These are phyloP conservation scores for Niveomyces coronatus DNA, from an alignment of 2,329 filamentous ascomycete genomes.

Conservation along the genomic window DNA sequence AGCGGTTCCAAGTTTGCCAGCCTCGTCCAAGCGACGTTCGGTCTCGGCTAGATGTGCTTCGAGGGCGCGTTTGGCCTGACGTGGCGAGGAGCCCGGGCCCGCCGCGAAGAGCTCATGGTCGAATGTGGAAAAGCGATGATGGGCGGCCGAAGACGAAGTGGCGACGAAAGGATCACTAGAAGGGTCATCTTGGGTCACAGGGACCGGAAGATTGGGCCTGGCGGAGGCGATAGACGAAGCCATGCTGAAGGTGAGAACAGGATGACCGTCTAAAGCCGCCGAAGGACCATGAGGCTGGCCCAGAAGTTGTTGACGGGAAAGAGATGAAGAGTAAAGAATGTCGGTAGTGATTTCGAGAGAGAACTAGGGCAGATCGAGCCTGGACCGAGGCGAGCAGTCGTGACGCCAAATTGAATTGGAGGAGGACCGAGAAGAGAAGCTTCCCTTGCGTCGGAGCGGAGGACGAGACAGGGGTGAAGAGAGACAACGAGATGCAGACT, in stretches of 20 bases:
- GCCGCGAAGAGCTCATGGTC: slow-evolving; percentile 71
- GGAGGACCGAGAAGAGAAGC: not conserved
- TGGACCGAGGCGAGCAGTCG: not conserved
- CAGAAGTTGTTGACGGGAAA: not conserved
- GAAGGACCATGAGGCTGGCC: slow-evolving; percentile 10
- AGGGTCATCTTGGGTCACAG: slow-evolving; percentile 33
- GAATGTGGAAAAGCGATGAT: slow-evolving; percentile 72
- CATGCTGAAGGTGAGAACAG: slow-evolving; percentile 23
- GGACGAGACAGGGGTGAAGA: slow-evolving; percentile 7
- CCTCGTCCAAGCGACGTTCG: slow-evolving; percentile 81
- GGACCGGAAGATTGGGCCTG: slow-evolving; percentile 30
- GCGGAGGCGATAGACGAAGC: slow-evolving; percentile 33
- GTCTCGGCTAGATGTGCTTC: slow-evolving; percentile 90
- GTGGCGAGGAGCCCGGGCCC: slow-evolving; percentile 66
- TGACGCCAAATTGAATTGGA: not conserved
- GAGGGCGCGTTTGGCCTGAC: slow-evolving; percentile 77
- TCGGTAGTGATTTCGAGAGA: not conserved
- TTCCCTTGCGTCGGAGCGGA: slow-evolving; percentile 9
- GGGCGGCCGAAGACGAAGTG: slow-evolving; percentile 31
- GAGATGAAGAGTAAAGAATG: not conserved
- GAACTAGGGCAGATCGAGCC: not conserved
- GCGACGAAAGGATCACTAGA: slow-evolving; percentile 49
- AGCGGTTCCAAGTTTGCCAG: slow-evolving; percentile 77
- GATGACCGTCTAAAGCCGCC: slow-evolving; percentile 8
- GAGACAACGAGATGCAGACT: slow-evolving; percentile 7